Percentiles rank a stretch among this genome's conserved stretches.
Evolutionary conservation across 1,284 basidiomycete species (phyloP).

Genomic region (Ganoderma resinaceum): DNA sequence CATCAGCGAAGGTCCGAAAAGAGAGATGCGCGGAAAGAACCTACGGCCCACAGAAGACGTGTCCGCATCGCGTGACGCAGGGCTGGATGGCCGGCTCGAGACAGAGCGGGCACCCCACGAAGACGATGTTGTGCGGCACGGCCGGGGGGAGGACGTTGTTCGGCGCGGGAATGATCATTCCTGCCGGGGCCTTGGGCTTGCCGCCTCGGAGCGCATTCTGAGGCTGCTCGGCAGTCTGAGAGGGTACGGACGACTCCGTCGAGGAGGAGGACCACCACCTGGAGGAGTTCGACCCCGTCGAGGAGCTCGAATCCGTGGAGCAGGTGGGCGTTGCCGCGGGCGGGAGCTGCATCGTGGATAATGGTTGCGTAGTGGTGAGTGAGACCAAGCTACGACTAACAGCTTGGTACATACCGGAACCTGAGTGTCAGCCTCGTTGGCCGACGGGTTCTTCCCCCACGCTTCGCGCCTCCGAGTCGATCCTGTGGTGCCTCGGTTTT

Average conservation of each 20-base stretch:
- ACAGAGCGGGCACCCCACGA: conserved; percentile 38
- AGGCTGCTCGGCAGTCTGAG: background rate
- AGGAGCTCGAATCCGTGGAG: conserved; percentile 1
- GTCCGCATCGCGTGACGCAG: conserved; percentile 38
- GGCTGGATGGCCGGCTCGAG: conserved; percentile 35
- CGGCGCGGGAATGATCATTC: background rate
- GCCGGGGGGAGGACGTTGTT: conserved; percentile 6
- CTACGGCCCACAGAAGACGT: conserved; percentile 40
- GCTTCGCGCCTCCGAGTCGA: conserved; percentile 5
- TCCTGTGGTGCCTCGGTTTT: conserved; percentile 32
- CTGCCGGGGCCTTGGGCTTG: background rate
- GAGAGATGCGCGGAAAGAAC: conserved; percentile 9
- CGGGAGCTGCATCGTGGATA: background rate
- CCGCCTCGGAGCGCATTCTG: background rate
- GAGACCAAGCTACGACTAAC: background rate
- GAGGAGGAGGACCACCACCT: background rate
- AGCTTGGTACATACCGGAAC: background rate
- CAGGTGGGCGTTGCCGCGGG: background rate
- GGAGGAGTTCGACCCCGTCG: conserved; percentile 5
- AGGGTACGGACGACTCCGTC: background rate
- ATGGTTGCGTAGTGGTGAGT: background rate
- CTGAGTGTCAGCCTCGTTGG: conserved; percentile 3
- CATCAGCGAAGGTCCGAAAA: background rate
- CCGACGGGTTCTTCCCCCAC: background rate
- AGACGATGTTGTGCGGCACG: conserved; percentile 9